Evolutionary conservation across 106 monocot species (phyloP).

Genomic region (Platanthera zijinensis): DNA sequence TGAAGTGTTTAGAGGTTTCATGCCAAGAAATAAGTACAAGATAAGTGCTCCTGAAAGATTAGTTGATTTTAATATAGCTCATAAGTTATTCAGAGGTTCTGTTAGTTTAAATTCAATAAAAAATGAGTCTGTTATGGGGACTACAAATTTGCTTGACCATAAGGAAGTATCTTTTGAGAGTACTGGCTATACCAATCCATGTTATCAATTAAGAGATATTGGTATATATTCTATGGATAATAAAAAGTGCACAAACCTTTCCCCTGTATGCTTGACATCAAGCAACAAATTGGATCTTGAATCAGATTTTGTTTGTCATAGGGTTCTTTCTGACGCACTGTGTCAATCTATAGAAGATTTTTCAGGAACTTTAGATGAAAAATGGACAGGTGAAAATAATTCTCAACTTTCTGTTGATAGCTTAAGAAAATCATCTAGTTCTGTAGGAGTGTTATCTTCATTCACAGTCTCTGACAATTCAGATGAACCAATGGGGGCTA

Average conservation of each 20-base stretch:
- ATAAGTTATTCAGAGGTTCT: slow-evolving; percentile 15
- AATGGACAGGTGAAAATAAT: slow-evolving; percentile 71
- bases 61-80: slow-evolving; percentile 19
- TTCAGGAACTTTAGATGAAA: slow-evolving; percentile 65
- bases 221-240: slow-evolving; percentile 9
- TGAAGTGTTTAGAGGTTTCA: slow-evolving; percentile 16
- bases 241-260: slow-evolving; percentile 17
- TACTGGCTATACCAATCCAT: slow-evolving; percentile 10
- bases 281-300: slow-evolving; percentile 30
- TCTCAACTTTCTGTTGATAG: slow-evolving; percentile 6
- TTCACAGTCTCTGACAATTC: slow-evolving; percentile 10
- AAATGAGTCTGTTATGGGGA: slow-evolving; percentile 14
- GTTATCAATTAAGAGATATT: slow-evolving; percentile 11
- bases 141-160: slow-evolving; percentile 9
- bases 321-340: slow-evolving; percentile 62
- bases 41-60: slow-evolving; percentile 15
- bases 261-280: slow-evolving; percentile 9
- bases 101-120: slow-evolving; percentile 12
- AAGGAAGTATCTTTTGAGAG: slow-evolving; percentile 11
- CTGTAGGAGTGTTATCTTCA: slow-evolving; percentile 4
- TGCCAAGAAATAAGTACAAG: slow-evolving; percentile 23
- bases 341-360: slow-evolving; percentile 37
- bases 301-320: slow-evolving; percentile 25
- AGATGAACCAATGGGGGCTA: slow-evolving; percentile 13
- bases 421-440: slow-evolving; percentile 7